phyloP scores from a whole-genome alignment of 2,329 filamentous ascomycete species.

The Cladosporium sp. region DNA sequence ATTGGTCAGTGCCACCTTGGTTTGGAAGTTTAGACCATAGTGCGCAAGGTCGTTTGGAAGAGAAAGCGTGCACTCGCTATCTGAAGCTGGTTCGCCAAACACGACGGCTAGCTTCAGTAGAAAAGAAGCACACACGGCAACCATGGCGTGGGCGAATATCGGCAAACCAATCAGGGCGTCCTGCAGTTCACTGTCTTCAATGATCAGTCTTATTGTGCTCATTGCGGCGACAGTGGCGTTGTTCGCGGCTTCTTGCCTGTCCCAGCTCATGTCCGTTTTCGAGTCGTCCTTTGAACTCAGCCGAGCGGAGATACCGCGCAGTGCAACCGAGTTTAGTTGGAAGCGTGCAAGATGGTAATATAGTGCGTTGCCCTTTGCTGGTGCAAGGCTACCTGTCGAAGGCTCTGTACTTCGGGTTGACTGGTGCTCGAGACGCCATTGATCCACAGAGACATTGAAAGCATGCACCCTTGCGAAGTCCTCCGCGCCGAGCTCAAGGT shows the following conservation, averaged over 20 bases:
- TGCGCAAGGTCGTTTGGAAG: constrained; percentile 3
- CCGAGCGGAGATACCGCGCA: constrained; percentile 5
- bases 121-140: constrained; percentile 6
- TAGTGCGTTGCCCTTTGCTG: neutral
- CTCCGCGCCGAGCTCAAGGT: neutral
- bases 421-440: constrained; percentile 7
- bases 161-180: neutral
- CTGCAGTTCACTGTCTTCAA: neutral
- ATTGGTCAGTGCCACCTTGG: neutral
- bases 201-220: constrained; percentile 5
- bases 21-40: constrained; percentile 1
- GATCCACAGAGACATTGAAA: constrained; percentile 5
- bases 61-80: neutral
- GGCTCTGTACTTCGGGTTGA: neutral
- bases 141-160: constrained; percentile 3
- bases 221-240: constrained; percentile 7
- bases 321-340: constrained; percentile 4
- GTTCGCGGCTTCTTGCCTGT: constrained; percentile 4
- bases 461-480: constrained; percentile 5
- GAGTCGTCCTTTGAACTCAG: neutral
- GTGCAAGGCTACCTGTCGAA: neutral
- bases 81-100: neutral
- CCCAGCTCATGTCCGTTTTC: constrained; percentile 4
- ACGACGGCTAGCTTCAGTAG: constrained; percentile 3
- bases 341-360: constrained; percentile 10